Base-by-base conservation (phyloP, 805 yeast species). In the Saccharomycopsis javanensis region DNA sequence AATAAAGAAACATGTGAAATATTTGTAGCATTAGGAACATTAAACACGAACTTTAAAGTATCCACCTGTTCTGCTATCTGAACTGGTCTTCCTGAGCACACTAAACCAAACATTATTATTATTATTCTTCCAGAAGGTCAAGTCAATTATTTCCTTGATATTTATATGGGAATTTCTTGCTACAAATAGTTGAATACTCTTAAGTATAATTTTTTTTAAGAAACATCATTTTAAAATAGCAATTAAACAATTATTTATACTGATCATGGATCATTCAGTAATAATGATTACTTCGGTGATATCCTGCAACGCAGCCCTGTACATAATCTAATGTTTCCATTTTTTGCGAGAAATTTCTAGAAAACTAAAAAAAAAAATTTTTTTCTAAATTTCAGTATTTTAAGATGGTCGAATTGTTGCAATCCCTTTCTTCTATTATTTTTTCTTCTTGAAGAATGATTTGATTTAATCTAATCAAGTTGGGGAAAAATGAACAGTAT, bases 1-100 rank as follows among this genome's bases (percentile, higher is more conserved):
- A 94, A 94, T 3, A 94, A 74, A 0, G 96, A 86, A 42, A 94
- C 76, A 67, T 89, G 96, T 50, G 90, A 85, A 48, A 86, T 76
- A 51, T 76, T 78, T 6, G 85, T 73, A 0, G 89, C 87, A 63
- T 82, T 80, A 55, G 78, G 77, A 28, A 87, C 79, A 35, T 72
- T 76, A 52, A 86, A 75, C 2, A 85, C 84, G 65, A 80, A 88
- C 64, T 87, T 86, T 59, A 79, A 76, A 7, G 77, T 73, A 38
- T 84, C 92, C 5, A 89, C 81, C 64, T 86, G 95, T 57, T 76
- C 75, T 0, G 87, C 86, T 38, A 75, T 51, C 46, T 69, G 72
- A 11, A 77, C 75, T 45, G 87, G 86, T 60, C 89, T 74, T 30
- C 91, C 90, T 4, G 89, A 83, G 68, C 89, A 83, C 51, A 85